Evolutionary conservation across 2,329 filamentous ascomycete species (phyloP).

Genomic region (Fusarium falciforme): DNA sequence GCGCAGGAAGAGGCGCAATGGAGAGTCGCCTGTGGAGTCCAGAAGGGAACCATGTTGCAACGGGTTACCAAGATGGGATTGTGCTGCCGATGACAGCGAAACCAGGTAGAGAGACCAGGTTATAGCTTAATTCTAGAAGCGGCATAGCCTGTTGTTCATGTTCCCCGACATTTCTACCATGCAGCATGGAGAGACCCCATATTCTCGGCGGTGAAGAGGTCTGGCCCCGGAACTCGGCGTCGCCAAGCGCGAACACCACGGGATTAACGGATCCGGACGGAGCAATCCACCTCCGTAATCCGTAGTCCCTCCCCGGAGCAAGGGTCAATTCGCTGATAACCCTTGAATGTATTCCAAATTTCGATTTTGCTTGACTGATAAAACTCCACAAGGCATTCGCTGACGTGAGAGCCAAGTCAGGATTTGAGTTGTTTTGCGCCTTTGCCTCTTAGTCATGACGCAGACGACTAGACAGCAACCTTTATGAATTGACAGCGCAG

Average conservation of each 20-base stretch:
- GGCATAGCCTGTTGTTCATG: background rate
- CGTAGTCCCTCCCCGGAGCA: background rate
- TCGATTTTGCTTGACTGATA: no score
- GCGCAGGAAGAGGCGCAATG: conserved; percentile 59
- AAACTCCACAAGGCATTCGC: background rate
- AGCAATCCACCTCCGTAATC: background rate
- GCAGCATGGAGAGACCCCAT: background rate
- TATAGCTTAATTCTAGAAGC: background rate
- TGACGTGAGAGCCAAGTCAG: background rate
- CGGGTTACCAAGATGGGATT: conserved; percentile 66
- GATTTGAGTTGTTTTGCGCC: background rate
- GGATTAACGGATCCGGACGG: background rate
- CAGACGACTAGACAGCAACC: background rate
- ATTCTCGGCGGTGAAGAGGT: background rate
- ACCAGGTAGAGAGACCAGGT: conserved; percentile 2
- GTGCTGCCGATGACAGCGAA: conserved; percentile 42
- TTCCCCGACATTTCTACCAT: background rate
- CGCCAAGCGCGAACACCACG: background rate
- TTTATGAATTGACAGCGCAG: background rate
- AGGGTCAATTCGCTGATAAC: background rate
- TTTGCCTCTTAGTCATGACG: background rate
- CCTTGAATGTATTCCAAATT: background rate
- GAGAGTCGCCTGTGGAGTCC: conserved; percentile 67
- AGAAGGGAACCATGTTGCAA: conserved; percentile 63
- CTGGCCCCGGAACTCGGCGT: background rate